Base-by-base conservation (phyloP, 371 early-diverging fungal species). In the Haplosporangium sp. region DNA sequence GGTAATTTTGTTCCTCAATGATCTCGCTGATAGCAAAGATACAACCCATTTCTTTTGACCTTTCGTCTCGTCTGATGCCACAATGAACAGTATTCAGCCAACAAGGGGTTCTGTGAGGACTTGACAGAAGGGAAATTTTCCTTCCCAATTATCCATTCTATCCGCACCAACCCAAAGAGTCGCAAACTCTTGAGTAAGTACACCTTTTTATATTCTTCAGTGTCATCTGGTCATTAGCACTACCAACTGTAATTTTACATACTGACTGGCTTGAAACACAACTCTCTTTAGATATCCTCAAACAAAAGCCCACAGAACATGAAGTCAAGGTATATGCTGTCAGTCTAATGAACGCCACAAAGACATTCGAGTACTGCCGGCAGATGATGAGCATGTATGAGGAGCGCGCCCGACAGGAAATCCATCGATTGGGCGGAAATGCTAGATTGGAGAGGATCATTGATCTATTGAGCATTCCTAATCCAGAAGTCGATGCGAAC, bases 41-140 rank as follows among this genome's bases (percentile, higher is more conserved):
- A 29, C 21, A 47, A 37, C 29, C 13, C 21, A 42, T 14, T 29
- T 29, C 29, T 29, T 29, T 7, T 41, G 10, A 20, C 8, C 18
- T 37, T 50, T 21, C 38, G 10, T 23, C 47, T 50, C 21, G 11
- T 43, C 61, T 46, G 6, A 41, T 14, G 46, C 14, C 21, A 6
- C 36, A 16, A 20, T 29, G 4, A 29, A 29, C 70, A 94, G 90
- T 98, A 96, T 67, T 84, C 92, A 9, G 89, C 93, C 50, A 94
- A 92, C 84, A 99, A 99, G 77, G 98, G 98, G 21, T 99, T 94
- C 77, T 96, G 96, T 66, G 98, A 99, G 83, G 99, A 99, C 76
- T 79, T 99, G 67, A 96, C 96, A 0, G 99, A 99, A 83, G 99
- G 99, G 70, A 99, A 99, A 82, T 99, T 96, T 81, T 97, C 97